Base-by-base conservation (phyloP, 2,329 filamentous ascomycete species). In the Chaetomium olivaceum region DNA sequence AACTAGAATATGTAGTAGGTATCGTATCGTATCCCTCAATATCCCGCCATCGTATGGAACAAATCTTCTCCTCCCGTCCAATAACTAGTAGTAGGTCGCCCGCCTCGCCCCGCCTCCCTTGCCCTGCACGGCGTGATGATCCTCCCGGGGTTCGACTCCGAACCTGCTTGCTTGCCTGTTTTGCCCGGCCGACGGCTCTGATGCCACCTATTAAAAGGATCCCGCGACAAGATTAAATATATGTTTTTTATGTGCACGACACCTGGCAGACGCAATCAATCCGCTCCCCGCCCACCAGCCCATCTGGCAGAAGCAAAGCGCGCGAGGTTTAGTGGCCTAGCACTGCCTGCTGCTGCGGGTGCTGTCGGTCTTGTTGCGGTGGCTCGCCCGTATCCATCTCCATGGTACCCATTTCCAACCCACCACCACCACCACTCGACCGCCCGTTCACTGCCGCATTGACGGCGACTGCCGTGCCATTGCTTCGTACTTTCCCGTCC, bases 401-500 rank as follows among this genome's bases (percentile, higher is more conserved):
- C 33, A 61, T 25, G 33, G n/a, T 5, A 46, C 43, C 56, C 36
- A 21, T 2, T 3, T 11, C 57, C 27, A 43, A n/a, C 55, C 25
- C 59, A 48, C 50, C 31, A 23, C 48, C 62, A 51, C 25, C 59
- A 48, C 50, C 31, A 23, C 48, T 62, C 75, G 61, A 14, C 8
- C 29, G 33, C 23, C 61, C 60, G 31, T 62, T 62, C n/a, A 55
- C 33, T 59, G 33, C 12, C 56, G 76, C 75, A 14, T 77, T 77
- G 71, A 76, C 73, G 16, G 51, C 51, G 25, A 23, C 27, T 14
- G 50, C 21, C 51, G 21, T 11, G 72, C 79, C 78, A 61, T 79
- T 79, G 65, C 72, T 73, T 65, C 76, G 74, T 12, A 52, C 74
- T 79, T 76, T 48, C 21, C 59, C 62, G 19, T 59, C 52, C 36